phyloP scores from a whole-genome alignment of 139 green algal genomes.

The Chlamydomonas urium region DNA sequence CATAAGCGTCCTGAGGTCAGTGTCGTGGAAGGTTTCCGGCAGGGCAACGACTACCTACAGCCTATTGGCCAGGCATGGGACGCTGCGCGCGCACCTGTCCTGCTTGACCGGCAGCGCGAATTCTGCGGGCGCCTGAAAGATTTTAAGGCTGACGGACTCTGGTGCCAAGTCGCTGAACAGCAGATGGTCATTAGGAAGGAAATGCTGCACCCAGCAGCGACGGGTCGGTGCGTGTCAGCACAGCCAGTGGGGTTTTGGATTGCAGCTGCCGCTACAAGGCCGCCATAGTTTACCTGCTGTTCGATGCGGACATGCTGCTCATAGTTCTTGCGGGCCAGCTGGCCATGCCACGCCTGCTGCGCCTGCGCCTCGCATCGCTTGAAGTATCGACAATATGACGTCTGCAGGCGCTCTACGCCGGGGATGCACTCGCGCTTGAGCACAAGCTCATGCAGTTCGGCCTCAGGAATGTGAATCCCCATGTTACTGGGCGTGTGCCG shows the following conservation, averaged over 20 bases:
- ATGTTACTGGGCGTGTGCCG: too few relatives aligned
- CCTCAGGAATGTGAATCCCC: not conserved
- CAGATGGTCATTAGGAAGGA: slow-evolving; percentile 24
- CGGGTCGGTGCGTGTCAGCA: slow-evolving; percentile 11
- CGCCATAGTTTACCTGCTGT: slow-evolving; percentile 2
- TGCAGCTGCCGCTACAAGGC: slow-evolving; percentile 1
- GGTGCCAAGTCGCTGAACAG: slow-evolving; percentile 31
- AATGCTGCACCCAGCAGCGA: slow-evolving; percentile 5
- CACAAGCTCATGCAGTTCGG: not conserved
- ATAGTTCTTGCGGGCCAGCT: slow-evolving; percentile 1
- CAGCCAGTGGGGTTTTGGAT: slow-evolving; percentile 34
- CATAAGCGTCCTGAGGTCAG: not conserved
- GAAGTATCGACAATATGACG: slow-evolving; percentile 46
- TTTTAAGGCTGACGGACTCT: slow-evolving; percentile 33
- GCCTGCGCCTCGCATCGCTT: slow-evolving; percentile 32
- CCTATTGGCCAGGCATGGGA: not conserved
- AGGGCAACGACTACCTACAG: not conserved
- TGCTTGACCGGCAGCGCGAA: slow-evolving; percentile 65
- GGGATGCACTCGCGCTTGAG: not conserved
- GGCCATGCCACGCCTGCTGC: not conserved
- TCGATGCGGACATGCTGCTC: not conserved
- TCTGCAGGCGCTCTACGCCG: slow-evolving; percentile 48
- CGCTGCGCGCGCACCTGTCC: slow-evolving; percentile 41
- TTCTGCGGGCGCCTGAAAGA: slow-evolving; percentile 57
- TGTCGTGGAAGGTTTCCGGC: not conserved